These are phyloP conservation scores for Phytophthora fragariaefolia DNA, from an alignment of 352 stramenopile species.

Conservation along the genomic window DNA sequence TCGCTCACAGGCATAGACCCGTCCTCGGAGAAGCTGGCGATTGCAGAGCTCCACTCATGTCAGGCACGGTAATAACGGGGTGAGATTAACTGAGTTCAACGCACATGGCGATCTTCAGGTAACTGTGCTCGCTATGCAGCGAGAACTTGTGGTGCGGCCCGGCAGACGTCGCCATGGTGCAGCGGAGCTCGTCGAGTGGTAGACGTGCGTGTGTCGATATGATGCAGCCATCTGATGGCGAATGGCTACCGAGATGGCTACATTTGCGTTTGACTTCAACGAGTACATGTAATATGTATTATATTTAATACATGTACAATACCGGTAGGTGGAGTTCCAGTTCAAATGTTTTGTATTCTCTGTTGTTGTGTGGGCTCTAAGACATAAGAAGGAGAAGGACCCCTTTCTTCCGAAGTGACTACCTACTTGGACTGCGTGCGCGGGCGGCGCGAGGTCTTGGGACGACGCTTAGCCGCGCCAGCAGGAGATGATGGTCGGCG, in stretches of 20 bases:
- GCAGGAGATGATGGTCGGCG: constrained; percentile 43
- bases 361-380: constrained; percentile 27
- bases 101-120: constrained; percentile 77
- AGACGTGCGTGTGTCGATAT: background rate
- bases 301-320: constrained; percentile 6
- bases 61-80: background rate
- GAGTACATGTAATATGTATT: too few species aligned
- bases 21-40: constrained; percentile 63
- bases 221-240: background rate
- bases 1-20: constrained; percentile 45
- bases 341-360: constrained; percentile 27
- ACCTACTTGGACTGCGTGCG: constrained; percentile 43
- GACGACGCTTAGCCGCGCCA: constrained; percentile 34
- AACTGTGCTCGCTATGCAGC: constrained; percentile 52
- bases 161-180: constrained; percentile 9
- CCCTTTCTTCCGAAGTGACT: constrained; percentile 15
- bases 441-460: constrained; percentile 35
- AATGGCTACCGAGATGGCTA: background rate
- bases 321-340: background rate
- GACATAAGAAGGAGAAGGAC: constrained; percentile 12
- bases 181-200: background rate
- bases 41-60: background rate
- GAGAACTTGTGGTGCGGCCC: constrained; percentile 80
- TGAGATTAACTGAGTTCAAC: constrained; percentile 3
- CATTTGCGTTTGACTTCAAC: background rate